phyloP scores from a whole-genome alignment of 805 yeast species.

The Starmerella vitae region DNA sequence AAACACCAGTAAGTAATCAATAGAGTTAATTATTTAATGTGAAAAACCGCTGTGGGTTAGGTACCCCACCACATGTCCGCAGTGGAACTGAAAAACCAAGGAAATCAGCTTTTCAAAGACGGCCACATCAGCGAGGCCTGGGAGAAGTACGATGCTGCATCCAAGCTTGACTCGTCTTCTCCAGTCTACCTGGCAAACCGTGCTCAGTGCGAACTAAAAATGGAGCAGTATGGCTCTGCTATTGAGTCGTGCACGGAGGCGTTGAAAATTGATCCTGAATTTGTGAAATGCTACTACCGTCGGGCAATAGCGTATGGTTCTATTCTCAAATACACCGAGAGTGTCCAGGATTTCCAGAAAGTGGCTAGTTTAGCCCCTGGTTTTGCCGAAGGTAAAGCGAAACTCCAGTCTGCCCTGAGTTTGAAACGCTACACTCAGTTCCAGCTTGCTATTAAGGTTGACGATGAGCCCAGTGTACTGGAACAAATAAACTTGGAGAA shows the following conservation, averaged over 20 bases:
- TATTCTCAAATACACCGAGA: conserved; percentile 58
- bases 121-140: conserved; percentile 53
- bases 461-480: conserved; percentile 41
- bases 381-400: conserved; percentile 53
- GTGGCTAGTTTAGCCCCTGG: conserved; percentile 52
- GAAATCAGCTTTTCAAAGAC: conserved; percentile 50
- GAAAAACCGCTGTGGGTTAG: too few relatives aligned
- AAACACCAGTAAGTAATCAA: conserved; percentile 28
- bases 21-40: neutral
- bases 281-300: conserved; percentile 73
- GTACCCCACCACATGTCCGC: conserved; percentile 3
- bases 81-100: conserved; percentile 40
- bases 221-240: conserved; percentile 78
- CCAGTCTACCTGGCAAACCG: conserved; percentile 70
- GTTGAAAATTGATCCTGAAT: conserved; percentile 48
- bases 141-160: conserved; percentile 56
- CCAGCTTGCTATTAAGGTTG: conserved; percentile 73
- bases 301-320: conserved; percentile 74
- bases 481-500: conserved; percentile 27
- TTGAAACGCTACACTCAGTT: conserved; percentile 63
- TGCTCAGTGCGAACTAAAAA: conserved; percentile 76
- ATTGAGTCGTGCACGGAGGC: conserved; percentile 66
- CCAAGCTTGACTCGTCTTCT: conserved; percentile 42
- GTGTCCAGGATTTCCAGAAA: conserved; percentile 51
- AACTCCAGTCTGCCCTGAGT: conserved; percentile 48